A percentile compares a stretch with the other conserved stretches of the same genome.
Conservation (phyloP, 208 protist genomes). For the Trypanosoma rangeli region DNA sequence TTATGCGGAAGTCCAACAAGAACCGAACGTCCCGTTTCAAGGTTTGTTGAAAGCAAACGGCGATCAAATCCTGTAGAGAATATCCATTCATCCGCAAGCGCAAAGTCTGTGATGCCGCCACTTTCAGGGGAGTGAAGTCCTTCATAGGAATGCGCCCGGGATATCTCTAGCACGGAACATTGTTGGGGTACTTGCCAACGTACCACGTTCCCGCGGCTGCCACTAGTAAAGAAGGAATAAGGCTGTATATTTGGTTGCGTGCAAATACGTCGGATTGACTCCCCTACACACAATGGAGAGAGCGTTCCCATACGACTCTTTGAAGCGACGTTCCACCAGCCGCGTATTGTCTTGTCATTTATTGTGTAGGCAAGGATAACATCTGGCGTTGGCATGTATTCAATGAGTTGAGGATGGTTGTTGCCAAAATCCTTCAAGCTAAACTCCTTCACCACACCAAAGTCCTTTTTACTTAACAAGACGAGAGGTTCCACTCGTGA, state of each 20-base stretch:
- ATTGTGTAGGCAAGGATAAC: constrained; percentile 56
- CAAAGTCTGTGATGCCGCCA: constrained; percentile 74
- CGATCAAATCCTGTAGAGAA: constrained; percentile 71
- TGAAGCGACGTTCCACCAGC: constrained; percentile 44
- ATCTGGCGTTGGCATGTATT: constrained; percentile 58
- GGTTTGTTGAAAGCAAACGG: constrained; percentile 40
- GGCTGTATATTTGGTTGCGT: constrained; percentile 36
- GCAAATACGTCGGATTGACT: constrained; percentile 41
- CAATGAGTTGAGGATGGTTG: constrained; percentile 34
- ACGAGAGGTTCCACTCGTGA: constrained; percentile 42
- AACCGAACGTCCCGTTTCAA: constrained; percentile 35
- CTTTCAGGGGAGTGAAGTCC: constrained; percentile 40
- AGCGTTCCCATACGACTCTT: constrained; percentile 30
- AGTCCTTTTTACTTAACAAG: constrained; percentile 49
- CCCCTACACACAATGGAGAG: constrained; percentile 34
- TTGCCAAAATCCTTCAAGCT: constrained; percentile 37
- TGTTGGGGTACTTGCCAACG: constrained; percentile 44
- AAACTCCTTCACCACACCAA: constrained; percentile 48
- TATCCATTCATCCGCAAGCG: constrained; percentile 37
- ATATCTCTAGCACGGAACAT: constrained; percentile 34
- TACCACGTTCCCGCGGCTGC: constrained; percentile 51
- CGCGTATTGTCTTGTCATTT: constrained; percentile 46
- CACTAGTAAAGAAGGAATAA: constrained; percentile 51
- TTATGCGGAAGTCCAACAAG: constrained; percentile 29
- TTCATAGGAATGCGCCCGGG: constrained; percentile 30